phyloP scores from a whole-genome alignment of 768 basidiomycete species.

The Auricularia sp. region DNA sequence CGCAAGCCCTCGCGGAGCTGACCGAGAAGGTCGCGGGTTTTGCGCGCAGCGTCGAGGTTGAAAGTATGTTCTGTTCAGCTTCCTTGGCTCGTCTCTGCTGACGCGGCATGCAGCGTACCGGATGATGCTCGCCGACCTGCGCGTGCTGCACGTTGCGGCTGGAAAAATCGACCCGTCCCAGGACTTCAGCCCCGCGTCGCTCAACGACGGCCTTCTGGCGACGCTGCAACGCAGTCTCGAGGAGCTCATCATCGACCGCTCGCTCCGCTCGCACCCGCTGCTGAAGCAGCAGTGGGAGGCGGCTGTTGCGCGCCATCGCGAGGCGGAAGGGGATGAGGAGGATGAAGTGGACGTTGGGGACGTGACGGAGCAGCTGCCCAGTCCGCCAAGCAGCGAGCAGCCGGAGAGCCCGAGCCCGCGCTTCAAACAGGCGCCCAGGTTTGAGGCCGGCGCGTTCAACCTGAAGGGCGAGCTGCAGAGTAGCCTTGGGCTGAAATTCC shows the following conservation, averaged over 20 bases:
- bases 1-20: neutral
- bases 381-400: constrained; percentile 1
- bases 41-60: constrained; percentile 2
- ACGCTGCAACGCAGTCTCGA: neutral
- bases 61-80: neutral
- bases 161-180: neutral
- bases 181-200: neutral
- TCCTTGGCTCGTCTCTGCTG: neutral
- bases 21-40: neutral
- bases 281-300: neutral
- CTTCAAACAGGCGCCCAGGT: neutral
- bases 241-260: neutral
- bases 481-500: neutral
- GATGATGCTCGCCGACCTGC: neutral
- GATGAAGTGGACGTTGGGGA: neutral
- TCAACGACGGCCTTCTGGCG: neutral
- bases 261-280: neutral
- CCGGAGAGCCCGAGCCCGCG: neutral
- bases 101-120: neutral
- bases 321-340: neutral
- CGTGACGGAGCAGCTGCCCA: neutral
- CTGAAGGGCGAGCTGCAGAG: neutral
- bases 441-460: neutral
- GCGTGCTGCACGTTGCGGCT: neutral
- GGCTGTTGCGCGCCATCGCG: neutral